Base-by-base conservation (phyloP, 495 filamentous ascomycete genomes). In the Apodospora peruviana region DNA sequence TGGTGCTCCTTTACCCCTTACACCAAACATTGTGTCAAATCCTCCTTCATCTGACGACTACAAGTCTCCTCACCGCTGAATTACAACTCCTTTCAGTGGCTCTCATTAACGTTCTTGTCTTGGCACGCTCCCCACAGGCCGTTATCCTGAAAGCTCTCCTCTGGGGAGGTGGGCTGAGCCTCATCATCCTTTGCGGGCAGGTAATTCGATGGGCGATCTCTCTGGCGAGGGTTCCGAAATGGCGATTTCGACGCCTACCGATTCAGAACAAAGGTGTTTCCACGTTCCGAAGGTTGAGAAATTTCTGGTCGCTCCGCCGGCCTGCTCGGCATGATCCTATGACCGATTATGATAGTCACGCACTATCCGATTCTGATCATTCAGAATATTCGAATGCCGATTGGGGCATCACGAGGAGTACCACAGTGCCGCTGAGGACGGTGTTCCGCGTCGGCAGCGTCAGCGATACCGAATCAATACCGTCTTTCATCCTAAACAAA, bases 161-260 rank as follows among this genome's bases (percentile, higher is more conserved):
- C 5, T 97, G 93, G 91, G 75, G 88, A 29, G 94, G 94, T 21
- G 90, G 91, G 22, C 63, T 96, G 40, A 77, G 78, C 42, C 56
- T 95, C 16, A 83, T 95, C 41, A 69, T 89, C 17, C 72, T 78
- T 12, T 95, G 87, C 62, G 75, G 77, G 34, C 79, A 84, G 40
- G 77, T 91, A 14, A 80, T 97, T n/a, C 80, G 74, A 62, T 96
- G 88, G 88, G 88, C 85, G 29, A 84, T 96, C 14, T 74, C 84
- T 42, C 69, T 98, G 36, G 90, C 91, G 16, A 74, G 94, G 35
- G 87, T 98, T 29, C 93, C 93, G 2, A 87, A 79, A 51, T 96
- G 91, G 88, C 85, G 90, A 27, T 91, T 97, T 54, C 79, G 83
- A 51, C 80, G 83, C 17, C 64, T 50, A 36, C 16, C 59, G 14